Base-by-base conservation (phyloP, 2,329 filamentous ascomycete species). In the Aspergillus glaucus region DNA sequence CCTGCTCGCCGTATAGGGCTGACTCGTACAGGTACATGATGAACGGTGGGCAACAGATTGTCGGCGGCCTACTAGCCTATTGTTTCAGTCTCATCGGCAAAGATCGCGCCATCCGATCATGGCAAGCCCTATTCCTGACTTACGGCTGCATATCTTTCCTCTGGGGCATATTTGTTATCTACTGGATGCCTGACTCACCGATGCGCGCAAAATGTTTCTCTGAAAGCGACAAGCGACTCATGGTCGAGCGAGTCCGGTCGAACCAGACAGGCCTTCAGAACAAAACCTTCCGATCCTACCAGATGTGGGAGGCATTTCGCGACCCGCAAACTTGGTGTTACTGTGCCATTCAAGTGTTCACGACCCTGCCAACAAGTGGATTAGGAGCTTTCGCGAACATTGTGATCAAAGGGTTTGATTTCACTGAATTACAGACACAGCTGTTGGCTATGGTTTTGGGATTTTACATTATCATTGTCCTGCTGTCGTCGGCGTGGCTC, bases 331-430 rank as follows among this genome's bases (percentile, higher is more conserved):
- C 75, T 34, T 87, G 78, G 73, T 80, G 79, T 37, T 84, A 86
- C 61, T 78, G 77, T 41, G 67, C 80, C 6, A 83, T 89, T 43
- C 79, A 83, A 46, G 71, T 90, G 19, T 85, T 81, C 66, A 88
- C 86, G 0, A 89, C 85, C 0, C 72, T 90, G 1, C 86, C 86
- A 0, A 89, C 85, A 0, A 83, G 79, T 17, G 86, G 86, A 0
- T 77, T 90, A 0, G 86, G 86, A 6, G 82, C 81, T 0, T 90
- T 88, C 62, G 81, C 84, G 47, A 85, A 85, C 54, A 85, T 90
- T 57, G 85, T 91, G 58, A 87, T 90, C 66, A 79, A 76, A 48
- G 74, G 75, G n/a, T 82, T 90, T 50, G 70, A 83, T 0, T 91
- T 89, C 59, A 76, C 71, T 0, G 70, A 73, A 0, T 72, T 88